Evolutionary conservation across 2,329 filamentous ascomycete species (phyloP), one percentile per base, ranked within the genome.

Genomic region (Hypoxylon rubiginosum): DNA sequence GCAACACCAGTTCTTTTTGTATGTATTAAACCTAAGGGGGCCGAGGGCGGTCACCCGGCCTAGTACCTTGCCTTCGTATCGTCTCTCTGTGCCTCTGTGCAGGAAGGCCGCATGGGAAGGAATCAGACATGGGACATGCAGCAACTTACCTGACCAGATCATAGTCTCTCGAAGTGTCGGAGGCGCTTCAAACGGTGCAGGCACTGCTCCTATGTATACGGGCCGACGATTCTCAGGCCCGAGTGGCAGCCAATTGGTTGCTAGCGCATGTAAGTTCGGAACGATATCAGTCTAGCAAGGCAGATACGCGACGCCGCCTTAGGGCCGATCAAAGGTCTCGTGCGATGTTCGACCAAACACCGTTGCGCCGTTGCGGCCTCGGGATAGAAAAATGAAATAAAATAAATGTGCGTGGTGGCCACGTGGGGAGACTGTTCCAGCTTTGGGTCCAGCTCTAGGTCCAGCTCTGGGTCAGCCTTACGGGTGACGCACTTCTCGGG

Each of bases 91-190:
- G 43, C 28, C 43, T 21, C 43, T 15, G 45, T 58, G 56, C 30
- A 24, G 41, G 48, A 63, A 55, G 36, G 49, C 54, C 48, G 56
- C 56, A 55, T 55, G 19, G 52, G n/a, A 50, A 30, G 26, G n/a
- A 24, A 46, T 48, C 13, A 32, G 55, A 58, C 32, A 56, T 52
- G 52, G 24, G 46, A 30, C 30, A 34, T 34, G 55, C 17, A 67
- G 28, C 24, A 55, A 66, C 66, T 64, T 62, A 69, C 67, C 61
- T 63, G 57, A 62, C 67, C 53, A 69, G 63, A 51, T 67, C 67
- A 69, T 69, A 67, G 48, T 69, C 63, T 46, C 45, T 61, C 48
- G 30, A 50, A 36, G 30, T 58, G 21, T 34, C 50, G 46, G 45
- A 62, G 24, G 55, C 19, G 41, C 51, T 46, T 58, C 48, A 34